Evolutionary conservation across 352 stramenopile species (phyloP), one percentile per base, ranked within the genome.

Genomic region (Globisporangium orthogonon): DNA sequence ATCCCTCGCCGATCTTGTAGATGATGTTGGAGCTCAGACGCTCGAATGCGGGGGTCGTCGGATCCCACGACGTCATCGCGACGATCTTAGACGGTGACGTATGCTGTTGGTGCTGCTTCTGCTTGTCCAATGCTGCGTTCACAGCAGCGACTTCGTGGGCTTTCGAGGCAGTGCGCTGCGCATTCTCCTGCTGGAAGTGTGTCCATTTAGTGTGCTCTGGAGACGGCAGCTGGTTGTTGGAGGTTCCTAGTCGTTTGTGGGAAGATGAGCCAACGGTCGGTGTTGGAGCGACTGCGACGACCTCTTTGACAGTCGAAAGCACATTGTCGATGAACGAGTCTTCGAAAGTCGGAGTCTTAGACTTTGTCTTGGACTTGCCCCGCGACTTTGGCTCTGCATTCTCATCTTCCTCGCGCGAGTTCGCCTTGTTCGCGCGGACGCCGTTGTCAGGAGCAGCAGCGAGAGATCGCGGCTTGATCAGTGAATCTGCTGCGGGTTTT

Each of bases 301-400:
- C 67, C 7, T 82, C 48, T 14, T 81, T 80, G 35, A 90, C 69
- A 3, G 80, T 90, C 28, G 68, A 71, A 9, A 97, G 69, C 30
- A 96, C 74, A 37, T 83, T 82, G 56, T 96, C 75, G 55, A 97
- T 89, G 62, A 97, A 97, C 11, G 79, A 64, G 59, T 97, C 87
- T 65, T 97, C 89, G 45, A 93, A 96, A 35, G 70, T 81, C n/a
- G 0, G 44, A 7, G 55, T 17, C 35, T 52, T 30, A n/a, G n/a
- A n/a, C n/a, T n/a, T n/a, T n/a, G 13, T 4, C 14, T 18, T 45
- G 31, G 13, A 0, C 13, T 47, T 15, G 4, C 10, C 5, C 17
- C 31, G 17, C 6, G n/a, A 9, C 5, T 23, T 46, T 31, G 13
- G 23, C 17, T 2, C 1, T 47, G 33, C 4, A 28, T n/a, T 9